These are phyloP conservation scores for Bruguiera sexangula DNA, from an alignment of 345 rosid species.

Conservation along the genomic window DNA sequence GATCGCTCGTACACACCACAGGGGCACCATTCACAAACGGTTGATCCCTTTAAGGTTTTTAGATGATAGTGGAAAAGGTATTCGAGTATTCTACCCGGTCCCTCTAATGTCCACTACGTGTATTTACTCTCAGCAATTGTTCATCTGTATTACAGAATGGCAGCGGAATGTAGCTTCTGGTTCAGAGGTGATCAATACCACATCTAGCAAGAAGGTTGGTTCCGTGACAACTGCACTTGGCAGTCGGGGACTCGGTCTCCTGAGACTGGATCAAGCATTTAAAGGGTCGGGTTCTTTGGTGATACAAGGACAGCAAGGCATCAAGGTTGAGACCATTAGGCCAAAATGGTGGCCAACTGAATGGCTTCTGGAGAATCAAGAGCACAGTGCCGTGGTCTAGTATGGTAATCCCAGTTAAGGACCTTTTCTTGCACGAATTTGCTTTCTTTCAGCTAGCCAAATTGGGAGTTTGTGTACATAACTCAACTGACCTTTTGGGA, in stretches of 20 bases:
- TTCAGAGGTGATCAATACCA: slow-evolving; percentile 53
- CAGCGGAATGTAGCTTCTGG: slow-evolving; percentile 58
- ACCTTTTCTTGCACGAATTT: too few species aligned
- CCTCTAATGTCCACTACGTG: neutral
- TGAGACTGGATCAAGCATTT: slow-evolving; percentile 68
- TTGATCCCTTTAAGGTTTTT: slow-evolving; percentile 66
- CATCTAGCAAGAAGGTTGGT: slow-evolving; percentile 68
- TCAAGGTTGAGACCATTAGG: slow-evolving; percentile 58
- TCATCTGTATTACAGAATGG: slow-evolving; percentile 38
- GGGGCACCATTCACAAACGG: slow-evolving; percentile 84
- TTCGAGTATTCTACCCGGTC: neutral
- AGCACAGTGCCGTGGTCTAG: slow-evolving; percentile 38
- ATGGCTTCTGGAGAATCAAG: slow-evolving; percentile 55
- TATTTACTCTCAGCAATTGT: neutral
- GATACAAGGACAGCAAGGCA: slow-evolving; percentile 47
- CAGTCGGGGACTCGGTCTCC: slow-evolving; percentile 66
- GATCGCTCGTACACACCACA: slow-evolving; percentile 85
- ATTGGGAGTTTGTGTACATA: too few species aligned
- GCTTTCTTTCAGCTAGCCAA: too few species aligned
- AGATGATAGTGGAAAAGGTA: slow-evolving; percentile 57
- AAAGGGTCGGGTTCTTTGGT: slow-evolving; percentile 36
- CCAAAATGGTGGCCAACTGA: slow-evolving; percentile 87
- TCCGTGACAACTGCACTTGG: slow-evolving; percentile 66
- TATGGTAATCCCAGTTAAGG: neutral
- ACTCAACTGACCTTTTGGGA: too few species aligned